A percentile compares a stretch with the other conserved stretches of the same genome.
Conservation (phyloP, 148 eudicot genomes). For the Camellia sinensis region DNA sequence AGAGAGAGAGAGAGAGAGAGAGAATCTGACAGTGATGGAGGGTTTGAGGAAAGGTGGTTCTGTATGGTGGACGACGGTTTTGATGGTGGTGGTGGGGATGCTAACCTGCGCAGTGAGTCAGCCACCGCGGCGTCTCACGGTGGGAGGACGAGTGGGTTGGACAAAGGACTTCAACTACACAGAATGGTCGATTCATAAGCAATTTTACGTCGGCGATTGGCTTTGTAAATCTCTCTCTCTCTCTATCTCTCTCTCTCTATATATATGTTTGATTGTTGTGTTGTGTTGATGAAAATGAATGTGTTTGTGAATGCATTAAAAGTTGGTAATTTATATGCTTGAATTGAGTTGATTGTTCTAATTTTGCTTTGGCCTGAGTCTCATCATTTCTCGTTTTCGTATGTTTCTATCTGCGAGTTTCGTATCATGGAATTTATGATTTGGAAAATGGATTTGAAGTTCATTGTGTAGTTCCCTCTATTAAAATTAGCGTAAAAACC, state of each 20-base stretch:
- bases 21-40: slow-evolving; percentile 9
- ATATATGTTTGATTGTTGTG: background rate
- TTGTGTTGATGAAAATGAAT: no score
- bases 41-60: background rate
- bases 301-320: no score
- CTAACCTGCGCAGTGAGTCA: slow-evolving; percentile 18
- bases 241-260: background rate
- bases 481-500: background rate
- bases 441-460: no score
- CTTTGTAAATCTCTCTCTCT: slow-evolving; percentile 35
- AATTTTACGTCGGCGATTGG: slow-evolving; percentile 64
- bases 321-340: no score
- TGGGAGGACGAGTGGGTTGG: slow-evolving; percentile 57
- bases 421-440: no score
- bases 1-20: slow-evolving; percentile 3
- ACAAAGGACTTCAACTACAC: slow-evolving; percentile 41
- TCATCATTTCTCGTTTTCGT: background rate
- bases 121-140: slow-evolving; percentile 37
- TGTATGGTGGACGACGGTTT: slow-evolving; percentile 20
- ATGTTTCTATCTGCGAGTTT: background rate
- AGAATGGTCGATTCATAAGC: slow-evolving; percentile 43
- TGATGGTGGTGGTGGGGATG: slow-evolving; percentile 29
- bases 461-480: no score
- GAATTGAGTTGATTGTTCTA: background rate
- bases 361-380: background rate